Conservation (phyloP, 805 yeast species). For the Candida taoyuanica region DNA sequence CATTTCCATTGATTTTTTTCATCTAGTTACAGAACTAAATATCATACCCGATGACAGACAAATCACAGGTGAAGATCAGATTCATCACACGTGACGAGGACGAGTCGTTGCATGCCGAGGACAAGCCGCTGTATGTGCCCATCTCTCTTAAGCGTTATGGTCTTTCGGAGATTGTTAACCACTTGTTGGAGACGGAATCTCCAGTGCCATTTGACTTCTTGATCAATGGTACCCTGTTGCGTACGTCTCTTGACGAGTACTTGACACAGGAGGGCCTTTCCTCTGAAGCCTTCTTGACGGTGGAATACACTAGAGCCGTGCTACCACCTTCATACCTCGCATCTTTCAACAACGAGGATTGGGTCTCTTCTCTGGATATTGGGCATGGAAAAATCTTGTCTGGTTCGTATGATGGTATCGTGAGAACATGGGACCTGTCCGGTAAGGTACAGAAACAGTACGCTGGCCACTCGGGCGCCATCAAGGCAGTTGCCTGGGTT, state of each 20-base stretch:
- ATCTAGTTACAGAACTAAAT: too few relatives aligned
- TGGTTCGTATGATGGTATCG: slow-evolving; percentile 94
- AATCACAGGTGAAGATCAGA: slow-evolving; percentile 72
- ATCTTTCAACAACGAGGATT: slow-evolving; percentile 87
- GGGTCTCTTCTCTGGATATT: slow-evolving; percentile 72
- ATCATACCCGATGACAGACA: slow-evolving; percentile 27
- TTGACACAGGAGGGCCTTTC: slow-evolving; percentile 73
- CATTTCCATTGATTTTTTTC: too few relatives aligned
- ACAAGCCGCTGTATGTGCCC: slow-evolving; percentile 85
- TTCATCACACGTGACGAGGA: slow-evolving; percentile 85
- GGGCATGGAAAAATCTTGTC: slow-evolving; percentile 55
- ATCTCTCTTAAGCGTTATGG: slow-evolving; percentile 84
- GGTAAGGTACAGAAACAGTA: slow-evolving; percentile 79
- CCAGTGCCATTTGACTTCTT: slow-evolving; percentile 92
- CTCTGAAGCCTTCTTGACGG: slow-evolving; percentile 67
- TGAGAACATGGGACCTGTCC: slow-evolving; percentile 78
- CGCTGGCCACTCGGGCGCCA: slow-evolving; percentile 85
- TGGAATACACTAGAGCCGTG: slow-evolving; percentile 90
- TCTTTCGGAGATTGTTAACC: slow-evolving; percentile 91
- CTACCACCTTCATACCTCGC: slow-evolving; percentile 92
- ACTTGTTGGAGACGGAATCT: slow-evolving; percentile 54
- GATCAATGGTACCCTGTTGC: slow-evolving; percentile 76
- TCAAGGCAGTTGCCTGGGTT: slow-evolving; percentile 78
- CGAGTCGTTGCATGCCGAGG: slow-evolving; percentile 66
- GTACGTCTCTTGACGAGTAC: slow-evolving; percentile 77